Percentiles rank a stretch among this genome's conserved stretches.
Evolutionary conservation across 768 basidiomycete species (phyloP).

Genomic region (Lactifluus subvellereus): DNA sequence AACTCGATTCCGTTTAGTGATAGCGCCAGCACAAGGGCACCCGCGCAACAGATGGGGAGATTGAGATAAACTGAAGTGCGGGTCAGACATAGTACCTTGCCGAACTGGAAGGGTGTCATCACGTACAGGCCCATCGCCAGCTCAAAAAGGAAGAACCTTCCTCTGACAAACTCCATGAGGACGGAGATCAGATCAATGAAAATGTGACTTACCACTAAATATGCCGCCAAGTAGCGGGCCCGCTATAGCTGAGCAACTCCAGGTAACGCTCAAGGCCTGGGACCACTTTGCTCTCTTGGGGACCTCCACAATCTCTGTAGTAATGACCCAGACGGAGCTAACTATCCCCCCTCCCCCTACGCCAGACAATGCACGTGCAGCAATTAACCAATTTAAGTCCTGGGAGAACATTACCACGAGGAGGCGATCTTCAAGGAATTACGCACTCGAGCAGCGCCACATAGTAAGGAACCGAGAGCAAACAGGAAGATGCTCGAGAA

Average conservation of each 20-base stretch:
- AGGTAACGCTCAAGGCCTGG: slow-evolving; percentile 77
- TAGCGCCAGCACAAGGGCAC: slow-evolving; percentile 48
- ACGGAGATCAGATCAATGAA: background rate
- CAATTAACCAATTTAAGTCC: slow-evolving; percentile 59
- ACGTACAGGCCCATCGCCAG: slow-evolving; percentile 88
- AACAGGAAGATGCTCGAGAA: slow-evolving; percentile 73
- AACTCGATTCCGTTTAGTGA: slow-evolving; percentile 58
- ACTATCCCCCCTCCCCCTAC: slow-evolving; percentile 87
- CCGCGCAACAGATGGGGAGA: slow-evolving; percentile 63
- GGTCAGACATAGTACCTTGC: slow-evolving; percentile 21
- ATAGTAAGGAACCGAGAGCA: slow-evolving; percentile 70
- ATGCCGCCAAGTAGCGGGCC: slow-evolving; percentile 79
- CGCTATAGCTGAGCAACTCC: slow-evolving; percentile 81
- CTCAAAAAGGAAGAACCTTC: slow-evolving; percentile 34
- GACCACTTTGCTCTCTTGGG: slow-evolving; percentile 74
- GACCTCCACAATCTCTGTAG: slow-evolving; percentile 74
- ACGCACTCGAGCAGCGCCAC: slow-evolving; percentile 65
- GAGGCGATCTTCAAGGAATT: slow-evolving; percentile 6
- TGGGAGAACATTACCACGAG: slow-evolving; percentile 28
- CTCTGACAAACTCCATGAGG: slow-evolving; percentile 13
- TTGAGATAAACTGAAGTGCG: slow-evolving; percentile 66
- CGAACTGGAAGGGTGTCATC: slow-evolving; percentile 16
- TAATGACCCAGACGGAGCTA: slow-evolving; percentile 80
- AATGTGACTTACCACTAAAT: slow-evolving; percentile 58
- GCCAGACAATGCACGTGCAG: slow-evolving; percentile 61